phyloP scores from a whole-genome alignment of 2,329 filamentous ascomycete species.

The Colletotrichum melonis region DNA sequence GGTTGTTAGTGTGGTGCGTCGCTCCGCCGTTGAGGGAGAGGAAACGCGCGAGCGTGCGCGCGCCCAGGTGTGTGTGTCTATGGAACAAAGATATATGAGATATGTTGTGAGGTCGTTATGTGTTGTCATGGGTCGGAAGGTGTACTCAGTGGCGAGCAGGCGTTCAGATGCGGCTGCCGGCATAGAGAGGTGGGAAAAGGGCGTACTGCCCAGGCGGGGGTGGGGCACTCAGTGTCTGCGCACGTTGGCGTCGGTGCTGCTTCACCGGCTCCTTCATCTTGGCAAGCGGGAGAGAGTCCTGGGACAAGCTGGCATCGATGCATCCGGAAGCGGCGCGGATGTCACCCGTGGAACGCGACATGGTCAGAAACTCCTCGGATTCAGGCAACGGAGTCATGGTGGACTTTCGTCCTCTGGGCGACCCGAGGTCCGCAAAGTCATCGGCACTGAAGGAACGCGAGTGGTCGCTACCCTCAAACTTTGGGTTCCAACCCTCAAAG shows the following conservation, averaged over 20 bases:
- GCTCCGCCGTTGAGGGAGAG: not conserved
- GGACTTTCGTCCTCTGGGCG: constrained; percentile 22
- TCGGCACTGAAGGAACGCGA: constrained; percentile 41
- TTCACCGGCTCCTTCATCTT: constrained; percentile 45
- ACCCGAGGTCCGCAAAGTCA: constrained; percentile 37
- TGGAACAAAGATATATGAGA: not conserved
- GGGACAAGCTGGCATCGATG: constrained; percentile 38
- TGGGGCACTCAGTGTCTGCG: constrained; percentile 57
- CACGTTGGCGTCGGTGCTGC: constrained; percentile 50
- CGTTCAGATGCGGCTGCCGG: constrained; percentile 46
- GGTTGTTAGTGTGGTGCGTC: constrained; percentile 7
- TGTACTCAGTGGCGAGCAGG: not conserved
- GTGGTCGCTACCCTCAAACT: constrained; percentile 46
- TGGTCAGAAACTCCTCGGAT: constrained; percentile 25
- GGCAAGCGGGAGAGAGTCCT: constrained; percentile 42
- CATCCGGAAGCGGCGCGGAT: constrained; percentile 23
- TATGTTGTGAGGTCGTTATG: not conserved
- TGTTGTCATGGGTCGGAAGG: not conserved
- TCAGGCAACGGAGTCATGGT: constrained; percentile 34
- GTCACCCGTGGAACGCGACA: constrained; percentile 28
- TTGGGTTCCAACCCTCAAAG: constrained; percentile 42
- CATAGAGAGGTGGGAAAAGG: constrained; percentile 52
- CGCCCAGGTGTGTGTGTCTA: not conserved
- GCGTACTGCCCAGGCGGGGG: constrained; percentile 60
- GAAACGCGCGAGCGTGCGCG: not conserved